A percentile compares a stretch with the other conserved stretches of the same genome.
Conservation (phyloP, 768 basidiomycete species). For the Kwoniella sp. region DNA sequence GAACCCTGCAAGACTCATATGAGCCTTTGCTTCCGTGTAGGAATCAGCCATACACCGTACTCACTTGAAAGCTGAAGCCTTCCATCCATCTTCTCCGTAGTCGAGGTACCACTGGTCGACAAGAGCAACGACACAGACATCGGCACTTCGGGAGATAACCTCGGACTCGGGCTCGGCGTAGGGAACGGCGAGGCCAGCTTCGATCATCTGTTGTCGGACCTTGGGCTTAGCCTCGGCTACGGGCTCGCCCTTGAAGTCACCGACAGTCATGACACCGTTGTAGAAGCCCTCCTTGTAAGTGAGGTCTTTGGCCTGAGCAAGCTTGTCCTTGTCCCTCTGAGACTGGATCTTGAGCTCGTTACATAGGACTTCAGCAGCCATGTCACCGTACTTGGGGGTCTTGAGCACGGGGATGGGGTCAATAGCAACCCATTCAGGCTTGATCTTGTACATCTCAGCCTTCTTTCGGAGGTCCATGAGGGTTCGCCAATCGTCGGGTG, state of each 20-base stretch:
- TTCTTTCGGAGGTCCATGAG: constrained; percentile 92
- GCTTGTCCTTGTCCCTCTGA: constrained; percentile 88
- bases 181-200: constrained; percentile 73
- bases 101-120: constrained; percentile 99
- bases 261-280: constrained; percentile 84
- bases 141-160: constrained; percentile 85
- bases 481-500: constrained; percentile 93
- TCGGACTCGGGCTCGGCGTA: constrained; percentile 95
- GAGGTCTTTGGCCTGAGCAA: constrained; percentile 94
- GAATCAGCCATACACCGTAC: constrained; percentile 42
- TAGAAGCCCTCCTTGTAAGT: constrained; percentile 99
- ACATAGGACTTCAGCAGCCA: constrained; percentile 80
- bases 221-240: constrained; percentile 91
- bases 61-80: constrained; percentile 77
- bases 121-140: constrained; percentile 95
- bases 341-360: constrained; percentile 91
- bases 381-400: constrained; percentile 89
- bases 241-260: constrained; percentile 82
- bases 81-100: constrained; percentile 92
- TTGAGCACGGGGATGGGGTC: constrained; percentile 85
- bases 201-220: constrained; percentile 81
- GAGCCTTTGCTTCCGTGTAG: not conserved
- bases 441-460: constrained; percentile 92
- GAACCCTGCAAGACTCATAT: constrained; percentile 61
- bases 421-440: constrained; percentile 79